These are phyloP conservation scores for Trichophyton equinum DNA, from an alignment of 2,329 filamentous ascomycete species.

Conservation along the genomic window DNA sequence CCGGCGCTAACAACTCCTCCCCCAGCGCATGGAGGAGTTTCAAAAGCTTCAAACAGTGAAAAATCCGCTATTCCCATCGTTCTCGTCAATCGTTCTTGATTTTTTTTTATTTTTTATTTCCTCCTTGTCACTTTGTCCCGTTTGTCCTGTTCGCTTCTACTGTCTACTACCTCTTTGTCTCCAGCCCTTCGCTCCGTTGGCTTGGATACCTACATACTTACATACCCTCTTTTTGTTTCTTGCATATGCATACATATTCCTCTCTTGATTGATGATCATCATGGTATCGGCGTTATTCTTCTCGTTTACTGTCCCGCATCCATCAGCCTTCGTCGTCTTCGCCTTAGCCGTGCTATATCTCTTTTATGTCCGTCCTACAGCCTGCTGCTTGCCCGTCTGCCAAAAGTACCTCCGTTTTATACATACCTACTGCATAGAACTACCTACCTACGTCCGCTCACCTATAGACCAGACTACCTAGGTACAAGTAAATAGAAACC, in stretches of 20 bases:
- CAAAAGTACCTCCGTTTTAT: not conserved
- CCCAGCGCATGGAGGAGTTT: slow-evolving; percentile 14
- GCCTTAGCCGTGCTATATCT: not conserved
- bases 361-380: not conserved
- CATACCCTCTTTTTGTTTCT: slow-evolving; percentile 3
- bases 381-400: not conserved
- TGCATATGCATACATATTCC: not conserved
- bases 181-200: not conserved
- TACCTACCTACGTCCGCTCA: not conserved
- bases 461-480: not conserved
- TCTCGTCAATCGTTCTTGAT: slow-evolving; percentile 6
- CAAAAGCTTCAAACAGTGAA: slow-evolving; percentile 12
- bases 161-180: not conserved
- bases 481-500: not conserved
- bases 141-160: not conserved
- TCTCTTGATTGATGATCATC: slow-evolving; percentile 4
- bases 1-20: slow-evolving; percentile 7
- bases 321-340: not conserved
- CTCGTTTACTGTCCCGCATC: not conserved
- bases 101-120: not conserved
- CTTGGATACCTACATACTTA: too few species aligned
- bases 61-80: slow-evolving; percentile 10
- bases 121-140: not conserved
- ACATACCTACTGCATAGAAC: not conserved
- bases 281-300: slow-evolving; percentile 2